A percentile compares a stretch with the other conserved stretches of the same genome.
Conservation (phyloP, 1,139 yeast species). For the Yamadazyma aaseri region DNA sequence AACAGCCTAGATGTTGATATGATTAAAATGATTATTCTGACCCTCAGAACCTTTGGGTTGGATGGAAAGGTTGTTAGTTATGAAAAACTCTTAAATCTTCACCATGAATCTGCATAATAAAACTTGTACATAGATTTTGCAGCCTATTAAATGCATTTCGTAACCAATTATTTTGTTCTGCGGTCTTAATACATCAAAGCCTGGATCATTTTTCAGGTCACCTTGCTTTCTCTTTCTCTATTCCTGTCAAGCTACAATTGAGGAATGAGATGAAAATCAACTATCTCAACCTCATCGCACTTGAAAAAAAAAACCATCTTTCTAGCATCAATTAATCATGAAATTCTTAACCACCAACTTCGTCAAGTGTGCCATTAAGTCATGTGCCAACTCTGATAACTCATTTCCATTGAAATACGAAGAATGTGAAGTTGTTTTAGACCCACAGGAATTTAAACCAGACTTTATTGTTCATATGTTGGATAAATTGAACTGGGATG, state of each 20-base stretch:
- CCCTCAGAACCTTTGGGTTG: conserved; percentile 21
- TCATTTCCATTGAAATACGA: conserved; percentile 79
- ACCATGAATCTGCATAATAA: too few relatives aligned
- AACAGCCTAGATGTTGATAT: conserved; percentile 5
- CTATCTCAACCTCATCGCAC: conserved; percentile 9
- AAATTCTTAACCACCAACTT: conserved; percentile 92
- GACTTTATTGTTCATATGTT: conserved; percentile 76
- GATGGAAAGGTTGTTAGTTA: conserved; percentile 28
- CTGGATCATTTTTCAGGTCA: too few relatives aligned
- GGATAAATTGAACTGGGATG: conserved; percentile 86
- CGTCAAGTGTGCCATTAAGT: conserved; percentile 86
- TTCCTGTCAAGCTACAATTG: not conserved
- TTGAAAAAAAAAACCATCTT: conserved; percentile 1
- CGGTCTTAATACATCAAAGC: too few relatives aligned
- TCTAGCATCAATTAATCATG: conserved; percentile 52
- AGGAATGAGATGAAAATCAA: too few relatives aligned
- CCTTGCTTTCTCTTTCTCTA: not conserved
- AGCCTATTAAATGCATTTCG: too few relatives aligned
- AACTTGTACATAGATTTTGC: not conserved
- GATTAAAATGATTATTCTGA: conserved; percentile 14
- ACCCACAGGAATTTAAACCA: conserved; percentile 79
- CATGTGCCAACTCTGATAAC: conserved; percentile 70
- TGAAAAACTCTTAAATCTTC: conserved; percentile 12
- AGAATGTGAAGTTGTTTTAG: conserved; percentile 76
- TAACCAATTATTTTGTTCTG: too few relatives aligned